These are phyloP conservation scores for Silene conica DNA, from an alignment of 148 eudicot genomes.

Conservation along the genomic window DNA sequence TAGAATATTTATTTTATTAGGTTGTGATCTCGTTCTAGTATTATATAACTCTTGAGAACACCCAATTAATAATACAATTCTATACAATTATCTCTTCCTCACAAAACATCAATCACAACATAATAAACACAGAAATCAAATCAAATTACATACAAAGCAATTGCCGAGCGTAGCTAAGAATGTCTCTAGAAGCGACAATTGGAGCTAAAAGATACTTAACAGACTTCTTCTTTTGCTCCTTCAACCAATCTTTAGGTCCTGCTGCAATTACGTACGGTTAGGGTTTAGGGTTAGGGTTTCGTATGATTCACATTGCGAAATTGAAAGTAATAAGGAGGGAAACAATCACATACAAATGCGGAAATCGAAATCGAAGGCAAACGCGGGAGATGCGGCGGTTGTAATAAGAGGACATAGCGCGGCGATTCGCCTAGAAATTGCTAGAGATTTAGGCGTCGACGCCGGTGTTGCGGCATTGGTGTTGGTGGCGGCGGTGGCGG, in stretches of 20 bases:
- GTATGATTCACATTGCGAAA: background rate
- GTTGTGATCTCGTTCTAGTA: no score
- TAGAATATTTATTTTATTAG: no score
- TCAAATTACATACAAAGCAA: slow-evolving; percentile 40
- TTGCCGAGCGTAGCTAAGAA: slow-evolving; percentile 52
- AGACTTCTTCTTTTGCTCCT: slow-evolving; percentile 89
- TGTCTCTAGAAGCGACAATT: slow-evolving; percentile 69
- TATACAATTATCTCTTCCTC: no score
- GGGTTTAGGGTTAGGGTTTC: background rate
- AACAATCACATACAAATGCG: slow-evolving; percentile 41
- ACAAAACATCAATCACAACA: background rate
- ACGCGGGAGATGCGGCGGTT: slow-evolving; percentile 15
- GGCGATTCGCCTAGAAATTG: slow-evolving; percentile 36
- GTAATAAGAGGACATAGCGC: slow-evolving; percentile 12
- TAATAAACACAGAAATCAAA: background rate
- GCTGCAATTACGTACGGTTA: slow-evolving; percentile 33
- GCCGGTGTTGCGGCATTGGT: background rate
- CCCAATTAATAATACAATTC: no score
- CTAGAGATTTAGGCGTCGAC: background rate
- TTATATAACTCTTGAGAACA: no score
- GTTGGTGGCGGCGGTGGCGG: background rate
- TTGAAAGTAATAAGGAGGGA: background rate
- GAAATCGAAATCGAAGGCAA: slow-evolving; percentile 41
- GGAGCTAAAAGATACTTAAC: slow-evolving; percentile 73
- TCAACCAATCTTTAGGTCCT: slow-evolving; percentile 97